phyloP scores from a whole-genome alignment of 306 rosid species.

The Carpinus fangiana region DNA sequence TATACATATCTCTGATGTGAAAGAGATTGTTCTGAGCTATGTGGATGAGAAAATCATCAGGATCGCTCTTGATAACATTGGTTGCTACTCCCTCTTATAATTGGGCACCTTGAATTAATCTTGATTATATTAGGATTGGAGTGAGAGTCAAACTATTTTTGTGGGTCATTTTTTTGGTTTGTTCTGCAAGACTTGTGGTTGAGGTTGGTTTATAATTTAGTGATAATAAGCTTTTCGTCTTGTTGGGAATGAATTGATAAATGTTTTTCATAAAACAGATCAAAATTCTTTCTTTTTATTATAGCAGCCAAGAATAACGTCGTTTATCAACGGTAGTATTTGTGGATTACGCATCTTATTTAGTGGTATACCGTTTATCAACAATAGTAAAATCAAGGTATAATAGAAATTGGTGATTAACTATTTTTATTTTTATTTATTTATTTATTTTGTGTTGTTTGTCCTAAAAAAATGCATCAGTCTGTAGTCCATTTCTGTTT shows the following conservation, averaged over 20 bases:
- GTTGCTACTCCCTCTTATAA: not conserved
- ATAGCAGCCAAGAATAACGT: not conserved
- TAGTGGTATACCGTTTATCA: not conserved
- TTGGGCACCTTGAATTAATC: not conserved
- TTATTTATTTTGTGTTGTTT: no score
- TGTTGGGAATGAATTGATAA: not conserved
- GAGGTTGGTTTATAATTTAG: not conserved
- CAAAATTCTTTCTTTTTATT: not conserved
- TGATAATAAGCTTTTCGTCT: not conserved
- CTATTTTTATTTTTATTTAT: not conserved
- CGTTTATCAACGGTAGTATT: not conserved
- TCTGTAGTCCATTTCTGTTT: not conserved
- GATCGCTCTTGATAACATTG: not conserved
- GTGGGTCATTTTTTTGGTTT: not conserved
- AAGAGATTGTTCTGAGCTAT: not conserved
- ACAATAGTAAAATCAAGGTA: not conserved
- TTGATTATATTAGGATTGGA: constrained; percentile 8
- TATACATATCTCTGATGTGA: not conserved
- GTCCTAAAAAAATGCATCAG: not conserved
- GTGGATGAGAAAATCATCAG: not conserved
- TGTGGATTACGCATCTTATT: not conserved
- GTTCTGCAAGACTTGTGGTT: not conserved
- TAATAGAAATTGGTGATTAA: not conserved
- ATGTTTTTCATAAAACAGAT: not conserved
- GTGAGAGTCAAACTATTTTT: not conserved